Base-by-base conservation (phyloP, 2,329 filamentous ascomycete genomes). In the Stagonosporopsis tanaceti region DNA sequence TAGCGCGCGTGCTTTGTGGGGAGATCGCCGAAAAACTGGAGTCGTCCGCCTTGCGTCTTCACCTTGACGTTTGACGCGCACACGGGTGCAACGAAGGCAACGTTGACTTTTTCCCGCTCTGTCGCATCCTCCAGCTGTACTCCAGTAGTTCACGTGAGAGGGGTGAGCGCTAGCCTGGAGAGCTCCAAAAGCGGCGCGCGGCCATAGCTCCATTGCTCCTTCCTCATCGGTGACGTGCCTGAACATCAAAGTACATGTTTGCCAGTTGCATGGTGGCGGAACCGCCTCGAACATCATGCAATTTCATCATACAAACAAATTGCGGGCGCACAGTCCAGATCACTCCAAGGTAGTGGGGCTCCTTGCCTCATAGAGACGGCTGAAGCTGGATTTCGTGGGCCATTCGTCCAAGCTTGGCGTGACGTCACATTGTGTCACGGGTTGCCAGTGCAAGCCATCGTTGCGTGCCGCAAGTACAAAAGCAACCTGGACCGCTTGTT, bases 381-480 rank as follows among this genome's bases (percentile, higher is more conserved):
- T 60, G 57, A 55, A 59, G 61, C 61, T 64, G 62, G 66, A 59
- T 63, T 62, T 63, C 56, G 44, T 32, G 40, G 35, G 15, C 50
- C 60, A 47, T 65, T 51, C 57, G 51, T 60, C 14, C 30, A 50
- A 17, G 51, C 62, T 66, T 66, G 63, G 61, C 59, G 42, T 71
- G 64, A 76, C 71, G 73, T 75, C 71, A 75, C 62, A 53, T 47
- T 40, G 42, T 53, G 50, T 53, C 50, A 53, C 53, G 34, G 30
- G 37, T 57, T 59, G 70, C 72, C 68, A 73, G 65, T 68, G 66
- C 64, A 66, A 55, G 61, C 57, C 59, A 58, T 59, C 62, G 58
- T 60, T 47, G 54, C 60, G 30, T 54, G 39, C 59, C 51, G 38
- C 54, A 40, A 63, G 58, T 75, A 74, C 71, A 75, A 73, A 76